Conservation (phyloP, 345 rosid species). For the Euphorbia peplus region DNA sequence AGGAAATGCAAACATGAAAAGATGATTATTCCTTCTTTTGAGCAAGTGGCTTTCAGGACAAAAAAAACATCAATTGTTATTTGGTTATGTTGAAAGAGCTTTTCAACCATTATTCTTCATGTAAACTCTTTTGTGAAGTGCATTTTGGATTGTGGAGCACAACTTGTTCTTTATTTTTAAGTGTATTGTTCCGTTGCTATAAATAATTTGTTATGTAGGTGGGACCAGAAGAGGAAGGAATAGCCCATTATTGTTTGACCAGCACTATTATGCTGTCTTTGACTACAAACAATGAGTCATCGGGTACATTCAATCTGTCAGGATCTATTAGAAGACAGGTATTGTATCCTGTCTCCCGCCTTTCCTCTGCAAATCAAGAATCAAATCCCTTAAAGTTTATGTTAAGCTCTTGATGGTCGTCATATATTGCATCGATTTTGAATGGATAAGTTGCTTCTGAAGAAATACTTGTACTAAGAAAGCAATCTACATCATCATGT, state of each 20-base stretch:
- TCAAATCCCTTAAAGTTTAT: not conserved
- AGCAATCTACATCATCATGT: too few relatives aligned
- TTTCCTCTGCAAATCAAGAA: not conserved
- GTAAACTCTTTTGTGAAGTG: not conserved
- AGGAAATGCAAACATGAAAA: not conserved
- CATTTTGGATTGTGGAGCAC: not conserved
- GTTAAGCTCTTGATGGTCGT: too few relatives aligned
- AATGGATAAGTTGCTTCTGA: too few relatives aligned
- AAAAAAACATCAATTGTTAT: not conserved
- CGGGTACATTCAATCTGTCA: slow-evolving; percentile 82
- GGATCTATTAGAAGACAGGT: slow-evolving; percentile 99
- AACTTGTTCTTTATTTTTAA: not conserved
- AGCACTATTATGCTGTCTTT: slow-evolving; percentile 95
- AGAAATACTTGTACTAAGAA: too few relatives aligned
- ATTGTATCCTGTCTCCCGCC: not conserved
- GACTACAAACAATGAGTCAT: slow-evolving; percentile 70
- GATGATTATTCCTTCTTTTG: not conserved
- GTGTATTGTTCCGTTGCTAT: not conserved
- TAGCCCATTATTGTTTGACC: slow-evolving; percentile 80
- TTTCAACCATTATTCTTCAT: not conserved
- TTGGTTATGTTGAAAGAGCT: not conserved
- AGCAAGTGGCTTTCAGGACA: not conserved
- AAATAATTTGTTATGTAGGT: slow-evolving; percentile 47
- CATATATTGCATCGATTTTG: too few relatives aligned
- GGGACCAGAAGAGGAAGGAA: slow-evolving; percentile 81